Percentiles rank a stretch among this genome's conserved stretches.
phyloP scores from a whole-genome alignment of 208 protist genomes.

The Leishmania major region DNA sequence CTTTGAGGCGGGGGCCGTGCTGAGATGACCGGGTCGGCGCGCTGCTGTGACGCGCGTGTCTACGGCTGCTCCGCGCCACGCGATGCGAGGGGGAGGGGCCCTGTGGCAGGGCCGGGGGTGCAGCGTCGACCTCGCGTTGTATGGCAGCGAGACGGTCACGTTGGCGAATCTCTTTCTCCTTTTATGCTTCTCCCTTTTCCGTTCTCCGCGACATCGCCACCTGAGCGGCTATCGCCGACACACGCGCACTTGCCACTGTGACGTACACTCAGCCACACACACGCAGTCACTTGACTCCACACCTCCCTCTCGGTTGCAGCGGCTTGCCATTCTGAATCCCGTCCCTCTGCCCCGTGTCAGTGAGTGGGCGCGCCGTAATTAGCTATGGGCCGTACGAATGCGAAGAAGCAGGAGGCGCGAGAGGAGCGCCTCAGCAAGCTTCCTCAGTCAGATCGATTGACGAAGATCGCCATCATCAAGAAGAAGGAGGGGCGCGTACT shows the following conservation, averaged over 20 bases:
- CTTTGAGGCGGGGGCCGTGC: background rate
- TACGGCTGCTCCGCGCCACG: background rate
- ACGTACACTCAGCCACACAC: background rate
- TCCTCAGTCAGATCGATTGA: conserved; percentile 75
- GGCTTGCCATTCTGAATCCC: conserved; percentile 1
- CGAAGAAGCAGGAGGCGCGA: conserved; percentile 78
- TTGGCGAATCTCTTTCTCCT: background rate
- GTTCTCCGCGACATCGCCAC: background rate
- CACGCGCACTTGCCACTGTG: background rate
- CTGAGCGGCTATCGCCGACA: background rate
- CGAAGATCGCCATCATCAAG: conserved; percentile 86
- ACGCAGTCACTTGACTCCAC: background rate
- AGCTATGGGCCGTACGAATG: conserved; percentile 80
- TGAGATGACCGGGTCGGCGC: background rate
- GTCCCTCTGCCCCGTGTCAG: too few relatives aligned
- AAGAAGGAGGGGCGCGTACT: conserved; percentile 88
- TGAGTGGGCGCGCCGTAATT: background rate
- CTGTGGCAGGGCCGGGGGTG: background rate
- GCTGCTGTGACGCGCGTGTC: background rate
- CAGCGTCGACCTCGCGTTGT: background rate
- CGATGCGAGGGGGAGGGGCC: background rate
- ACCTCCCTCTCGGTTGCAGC: too few relatives aligned
- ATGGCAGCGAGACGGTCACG: background rate
- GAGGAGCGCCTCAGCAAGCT: conserved; percentile 59
- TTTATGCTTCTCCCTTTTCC: background rate